Evolutionary conservation across 2,329 filamentous ascomycete genomes (phyloP).

Genomic region (Kalaharituber pfeilii): DNA sequence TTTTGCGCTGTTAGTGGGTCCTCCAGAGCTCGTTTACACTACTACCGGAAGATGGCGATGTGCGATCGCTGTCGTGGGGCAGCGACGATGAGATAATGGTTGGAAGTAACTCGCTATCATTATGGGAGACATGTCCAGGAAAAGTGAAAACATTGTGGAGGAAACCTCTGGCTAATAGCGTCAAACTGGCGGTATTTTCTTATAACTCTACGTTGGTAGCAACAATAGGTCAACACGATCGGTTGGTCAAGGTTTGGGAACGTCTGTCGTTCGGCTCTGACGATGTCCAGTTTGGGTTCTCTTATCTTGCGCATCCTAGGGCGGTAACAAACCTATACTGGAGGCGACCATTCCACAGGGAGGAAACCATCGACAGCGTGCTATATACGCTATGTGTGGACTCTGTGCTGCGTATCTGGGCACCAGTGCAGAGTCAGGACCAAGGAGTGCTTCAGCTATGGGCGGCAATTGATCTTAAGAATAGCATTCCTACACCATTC

Average conservation of each 20-base stretch:
- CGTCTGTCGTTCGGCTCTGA: slow-evolving; percentile 66
- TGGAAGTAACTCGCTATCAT: slow-evolving; percentile 49
- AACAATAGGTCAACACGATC: slow-evolving; percentile 59
- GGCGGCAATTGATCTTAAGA: slow-evolving; percentile 58
- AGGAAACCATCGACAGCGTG: slow-evolving; percentile 68
- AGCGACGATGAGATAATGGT: slow-evolving; percentile 67
- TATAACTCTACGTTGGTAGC: slow-evolving; percentile 78
- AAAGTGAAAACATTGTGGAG: slow-evolving; percentile 44
- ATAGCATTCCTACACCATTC: slow-evolving; percentile 40
- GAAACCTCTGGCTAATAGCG: slow-evolving; percentile 52
- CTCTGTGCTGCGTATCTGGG: slow-evolving; percentile 67
- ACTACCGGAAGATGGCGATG: slow-evolving; percentile 34
- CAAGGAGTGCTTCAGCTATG: slow-evolving; percentile 61
- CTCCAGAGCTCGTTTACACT: slow-evolving; percentile 39
- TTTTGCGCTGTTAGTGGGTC: slow-evolving; percentile 36
- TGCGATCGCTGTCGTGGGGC: slow-evolving; percentile 67
- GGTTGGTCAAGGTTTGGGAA: slow-evolving; percentile 83
- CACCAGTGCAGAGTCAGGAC: slow-evolving; percentile 52
- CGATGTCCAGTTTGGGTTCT: slow-evolving; percentile 74
- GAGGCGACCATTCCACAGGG: slow-evolving; percentile 58
- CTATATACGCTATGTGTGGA: slow-evolving; percentile 81
- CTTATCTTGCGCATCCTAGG: slow-evolving; percentile 71
- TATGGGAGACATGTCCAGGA: slow-evolving; percentile 40
- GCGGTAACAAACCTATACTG: slow-evolving; percentile 71
- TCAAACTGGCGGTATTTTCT: slow-evolving; percentile 60